Evolutionary conservation across 1,139 yeast species (phyloP), one percentile per base, ranked within the genome.

Genomic region (Taiozyma onychis): DNA sequence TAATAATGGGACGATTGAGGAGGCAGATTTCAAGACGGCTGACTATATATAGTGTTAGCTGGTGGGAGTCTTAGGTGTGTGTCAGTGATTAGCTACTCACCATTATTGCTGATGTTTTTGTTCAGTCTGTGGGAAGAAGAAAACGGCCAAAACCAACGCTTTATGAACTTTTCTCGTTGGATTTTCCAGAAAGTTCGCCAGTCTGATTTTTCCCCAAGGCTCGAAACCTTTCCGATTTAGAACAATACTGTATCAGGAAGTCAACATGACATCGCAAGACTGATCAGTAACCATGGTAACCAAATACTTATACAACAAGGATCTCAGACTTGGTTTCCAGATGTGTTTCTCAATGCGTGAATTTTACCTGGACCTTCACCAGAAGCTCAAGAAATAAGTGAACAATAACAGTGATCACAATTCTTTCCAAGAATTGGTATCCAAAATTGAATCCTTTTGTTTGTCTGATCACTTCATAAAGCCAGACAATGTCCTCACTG

Each of bases 1-100:
- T 63, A 93, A 79, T 62, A 93, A 82, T 59, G 99, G 99, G 63
- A 85, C 83, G 66, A 93, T 86, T 58, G 90, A 79, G 73, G 88
- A 85, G 62, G 90, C 95, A 60, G 90, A 83, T 73, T 88, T 89
- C 71, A 93, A 77, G 55, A 88, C 70, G 48, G 89, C 77, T 45
- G 80, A 71, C 78, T 37, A 14, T 21, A 10, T 18, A 1, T 18
- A 2, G 14, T 10, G 41, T 37, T 37, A 37, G 24, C 18, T 6
- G 2, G 3, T 37, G 24, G 6, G 14, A 10, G 18, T 5, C 9
- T 5, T 11, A 6, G 24, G 14, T 9, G 4, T 13, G 14, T 6
- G 9, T 37, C 22, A 37, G 14, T 9, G n/a, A 2, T 4, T 16
- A 13, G 24, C 6, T 37, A 37, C 41, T 37, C 14, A 37, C 41